Conservation (phyloP, 805 yeast species). For the Candida cerambycidarum region DNA sequence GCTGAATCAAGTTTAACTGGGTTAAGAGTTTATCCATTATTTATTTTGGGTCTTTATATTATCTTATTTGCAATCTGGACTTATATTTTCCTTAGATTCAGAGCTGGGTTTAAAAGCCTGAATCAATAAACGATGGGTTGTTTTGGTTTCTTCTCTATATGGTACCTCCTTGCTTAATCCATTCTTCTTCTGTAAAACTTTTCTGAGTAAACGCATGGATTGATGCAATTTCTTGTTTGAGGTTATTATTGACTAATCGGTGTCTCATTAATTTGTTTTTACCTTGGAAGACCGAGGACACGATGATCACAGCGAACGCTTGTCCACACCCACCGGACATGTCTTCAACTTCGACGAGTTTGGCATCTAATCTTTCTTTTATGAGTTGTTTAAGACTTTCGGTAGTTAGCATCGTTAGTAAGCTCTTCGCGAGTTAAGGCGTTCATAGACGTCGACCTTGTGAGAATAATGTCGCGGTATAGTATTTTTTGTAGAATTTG, state of each 20-base stretch:
- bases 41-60: slow-evolving; percentile 25
- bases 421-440: no score
- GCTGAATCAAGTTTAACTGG: slow-evolving; percentile 38
- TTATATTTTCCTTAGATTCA: slow-evolving; percentile 16
- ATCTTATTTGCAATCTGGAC: slow-evolving; percentile 29
- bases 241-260: slow-evolving; percentile 73
- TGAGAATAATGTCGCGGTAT: neutral
- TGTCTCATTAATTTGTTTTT: slow-evolving; percentile 86
- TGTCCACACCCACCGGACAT: slow-evolving; percentile 96
- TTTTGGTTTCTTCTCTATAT: slow-evolving; percentile 11
- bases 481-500: no score
- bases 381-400: slow-evolving; percentile 50
- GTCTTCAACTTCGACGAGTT: slow-evolving; percentile 70
- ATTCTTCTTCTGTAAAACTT: slow-evolving; percentile 83
- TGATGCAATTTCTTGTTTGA: slow-evolving; percentile 78
- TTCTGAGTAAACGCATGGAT: slow-evolving; percentile 97
- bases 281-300: slow-evolving; percentile 66
- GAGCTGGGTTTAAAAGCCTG: neutral
- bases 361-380: slow-evolving; percentile 56
- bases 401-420: slow-evolving; percentile 33
- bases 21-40: slow-evolving; percentile 30
- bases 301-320: slow-evolving; percentile 91
- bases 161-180: slow-evolving; percentile 50
- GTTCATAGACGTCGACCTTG: no score
- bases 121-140: neutral